A percentile compares a stretch with the other conserved stretches of the same genome.
These are phyloP conservation scores for Apiospora malaysiana DNA, from an alignment of 2,329 filamentous ascomycete genomes.

Conservation along the genomic window DNA sequence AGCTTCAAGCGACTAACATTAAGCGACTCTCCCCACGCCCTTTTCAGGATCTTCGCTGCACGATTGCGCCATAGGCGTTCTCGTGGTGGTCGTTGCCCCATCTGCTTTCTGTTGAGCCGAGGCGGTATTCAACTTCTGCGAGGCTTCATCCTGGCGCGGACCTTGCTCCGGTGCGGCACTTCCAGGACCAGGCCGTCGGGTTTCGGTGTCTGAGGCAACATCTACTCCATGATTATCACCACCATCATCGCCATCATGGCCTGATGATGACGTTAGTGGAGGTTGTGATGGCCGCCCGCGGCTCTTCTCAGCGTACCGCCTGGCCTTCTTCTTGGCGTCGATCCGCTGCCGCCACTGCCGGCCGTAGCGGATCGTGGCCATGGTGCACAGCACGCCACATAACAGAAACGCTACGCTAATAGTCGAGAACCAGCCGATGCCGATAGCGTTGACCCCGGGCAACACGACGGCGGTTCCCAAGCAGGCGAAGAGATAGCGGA, in stretches of 20 bases:
- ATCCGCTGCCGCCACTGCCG: slow-evolving; percentile 46
- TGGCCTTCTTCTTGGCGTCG: slow-evolving; percentile 37
- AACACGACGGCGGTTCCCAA: slow-evolving; percentile 73
- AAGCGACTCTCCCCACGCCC: background rate
- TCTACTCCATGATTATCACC: background rate
- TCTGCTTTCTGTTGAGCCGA: slow-evolving; percentile 1
- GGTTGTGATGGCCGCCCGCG: background rate
- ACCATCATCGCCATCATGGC: background rate
- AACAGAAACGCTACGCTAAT: slow-evolving; percentile 48
- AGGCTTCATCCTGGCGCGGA: background rate
- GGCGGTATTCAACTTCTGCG: background rate
- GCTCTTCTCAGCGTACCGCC: slow-evolving; percentile 29
- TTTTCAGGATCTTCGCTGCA: background rate
- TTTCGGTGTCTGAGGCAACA: background rate
- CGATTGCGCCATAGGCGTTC: background rate
- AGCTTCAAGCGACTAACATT: background rate
- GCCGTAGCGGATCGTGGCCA: slow-evolving; percentile 47
- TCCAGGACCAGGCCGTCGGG: background rate
- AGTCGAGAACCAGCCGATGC: slow-evolving; percentile 82
- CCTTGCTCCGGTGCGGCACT: background rate
- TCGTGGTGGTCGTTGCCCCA: background rate
- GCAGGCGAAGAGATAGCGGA: slow-evolving; percentile 77
- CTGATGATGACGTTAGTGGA: background rate
- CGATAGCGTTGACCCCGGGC: slow-evolving; percentile 75
- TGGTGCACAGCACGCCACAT: slow-evolving; percentile 43